phyloP scores from a whole-genome alignment of 2,329 filamentous ascomycete genomes.

The Dothidotthia symphoricarpi region DNA sequence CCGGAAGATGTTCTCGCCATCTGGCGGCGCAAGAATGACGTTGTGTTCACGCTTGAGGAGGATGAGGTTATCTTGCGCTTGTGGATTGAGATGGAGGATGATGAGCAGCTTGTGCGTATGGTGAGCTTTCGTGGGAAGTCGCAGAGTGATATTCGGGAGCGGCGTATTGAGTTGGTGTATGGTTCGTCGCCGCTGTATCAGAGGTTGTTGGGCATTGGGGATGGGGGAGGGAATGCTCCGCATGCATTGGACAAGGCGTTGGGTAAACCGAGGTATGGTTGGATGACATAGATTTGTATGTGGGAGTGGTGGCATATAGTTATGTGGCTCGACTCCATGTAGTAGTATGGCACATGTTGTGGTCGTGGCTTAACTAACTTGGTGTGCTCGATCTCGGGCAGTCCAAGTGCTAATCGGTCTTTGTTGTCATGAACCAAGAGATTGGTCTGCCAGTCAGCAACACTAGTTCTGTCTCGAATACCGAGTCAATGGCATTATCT shows the following conservation, averaged over 20 bases:
- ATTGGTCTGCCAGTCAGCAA: too few relatives aligned
- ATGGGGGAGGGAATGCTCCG: neutral
- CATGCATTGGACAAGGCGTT: neutral
- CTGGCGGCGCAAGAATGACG: constrained; percentile 1
- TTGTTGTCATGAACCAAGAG: too few relatives aligned
- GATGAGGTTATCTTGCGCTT: constrained; percentile 6
- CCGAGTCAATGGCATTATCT: too few relatives aligned
- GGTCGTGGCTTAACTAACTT: too few relatives aligned
- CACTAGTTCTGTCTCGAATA: too few relatives aligned
- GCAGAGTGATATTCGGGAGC: constrained; percentile 1
- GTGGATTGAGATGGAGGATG: constrained; percentile 3
- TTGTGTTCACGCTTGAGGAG: constrained; percentile 3
- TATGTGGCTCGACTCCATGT: too few relatives aligned
- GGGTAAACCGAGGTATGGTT: neutral
- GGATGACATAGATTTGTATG: too few relatives aligned
- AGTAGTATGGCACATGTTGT: too few relatives aligned
- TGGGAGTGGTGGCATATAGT: too few relatives aligned
- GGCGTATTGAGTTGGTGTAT: constrained; percentile 1
- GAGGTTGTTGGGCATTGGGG: constrained; percentile 1
- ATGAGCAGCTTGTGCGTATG: constrained; percentile 1
- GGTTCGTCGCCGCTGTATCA: constrained; percentile 3
- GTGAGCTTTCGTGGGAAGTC: constrained; percentile 1
- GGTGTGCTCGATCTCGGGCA: too few relatives aligned
- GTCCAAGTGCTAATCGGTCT: too few relatives aligned
- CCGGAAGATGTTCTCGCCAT: constrained; percentile 5